Conservation (phyloP, 2,329 filamentous ascomycete genomes). For the Magnaporthiopsis poae region DNA sequence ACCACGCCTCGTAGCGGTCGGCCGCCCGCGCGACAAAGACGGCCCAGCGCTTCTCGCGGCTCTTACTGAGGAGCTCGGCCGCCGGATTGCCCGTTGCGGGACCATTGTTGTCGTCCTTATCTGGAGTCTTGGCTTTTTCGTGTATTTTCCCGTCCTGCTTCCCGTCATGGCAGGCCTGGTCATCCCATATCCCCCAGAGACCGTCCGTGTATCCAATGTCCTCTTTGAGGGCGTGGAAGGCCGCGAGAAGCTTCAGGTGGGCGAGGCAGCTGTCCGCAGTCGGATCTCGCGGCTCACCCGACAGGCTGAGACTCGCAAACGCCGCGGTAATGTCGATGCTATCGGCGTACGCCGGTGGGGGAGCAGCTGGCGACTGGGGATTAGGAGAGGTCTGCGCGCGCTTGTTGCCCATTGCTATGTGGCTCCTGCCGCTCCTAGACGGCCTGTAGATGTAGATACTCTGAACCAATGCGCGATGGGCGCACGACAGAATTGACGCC, state of each 20-base stretch:
- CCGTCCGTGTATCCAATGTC: conserved; percentile 56
- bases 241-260: conserved; percentile 63
- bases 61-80: conserved; percentile 35
- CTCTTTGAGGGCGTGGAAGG: conserved; percentile 58
- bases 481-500: too few species aligned
- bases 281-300: conserved; percentile 21
- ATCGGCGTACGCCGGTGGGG: neutral
- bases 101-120: neutral
- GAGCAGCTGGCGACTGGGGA: neutral
- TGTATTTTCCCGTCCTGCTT: conserved; percentile 5
- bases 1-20: conserved; percentile 60
- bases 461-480: too few species aligned
- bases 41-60: conserved; percentile 66
- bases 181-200: conserved; percentile 54
- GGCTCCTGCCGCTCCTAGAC: neutral
- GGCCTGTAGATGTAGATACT: too few species aligned
- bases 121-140: neutral
- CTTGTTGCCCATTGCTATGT: neutral
- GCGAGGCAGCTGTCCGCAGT: conserved; percentile 52
- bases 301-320: conserved; percentile 3
- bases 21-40: conserved; percentile 59
- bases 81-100: neutral
- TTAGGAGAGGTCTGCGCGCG: neutral
- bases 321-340: conserved; percentile 4
- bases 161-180: conserved; percentile 17